These are phyloP conservation scores for Fusarium incarnatum DNA, from an alignment of 2,329 filamentous ascomycete species.

Conservation along the genomic window DNA sequence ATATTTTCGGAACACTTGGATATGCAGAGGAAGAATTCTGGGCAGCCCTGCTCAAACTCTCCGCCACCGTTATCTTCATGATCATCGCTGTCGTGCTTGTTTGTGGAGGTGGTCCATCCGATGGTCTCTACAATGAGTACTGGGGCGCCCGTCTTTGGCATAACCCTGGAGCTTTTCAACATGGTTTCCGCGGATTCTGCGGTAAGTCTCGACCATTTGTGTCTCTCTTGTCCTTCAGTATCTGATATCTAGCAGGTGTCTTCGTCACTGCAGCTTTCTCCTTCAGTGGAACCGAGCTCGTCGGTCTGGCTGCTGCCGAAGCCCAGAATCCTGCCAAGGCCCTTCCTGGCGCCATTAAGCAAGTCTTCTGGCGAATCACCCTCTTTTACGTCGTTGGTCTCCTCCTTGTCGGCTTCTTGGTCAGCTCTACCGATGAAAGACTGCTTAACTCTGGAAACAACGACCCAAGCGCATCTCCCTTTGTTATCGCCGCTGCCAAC, in stretches of 20 bases:
- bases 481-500: slow-evolving; percentile 68
- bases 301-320: slow-evolving; percentile 80
- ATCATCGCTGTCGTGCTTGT: slow-evolving; percentile 70
- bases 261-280: slow-evolving; percentile 77
- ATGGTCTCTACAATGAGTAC: slow-evolving; percentile 58
- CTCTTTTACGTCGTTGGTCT: slow-evolving; percentile 67
- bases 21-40: slow-evolving; percentile 72
- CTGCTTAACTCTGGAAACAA: slow-evolving; percentile 62
- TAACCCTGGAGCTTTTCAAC: slow-evolving; percentile 69
- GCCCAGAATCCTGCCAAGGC: slow-evolving; percentile 76
- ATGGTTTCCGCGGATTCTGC: slow-evolving; percentile 81
- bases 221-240: accelerated
- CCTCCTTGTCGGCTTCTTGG: slow-evolving; percentile 63
- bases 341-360: slow-evolving; percentile 85
- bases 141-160: slow-evolving; percentile 64
- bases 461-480: slow-evolving; percentile 59
- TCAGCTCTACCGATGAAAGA: slow-evolving; percentile 58
- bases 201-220: slow-evolving; percentile 54
- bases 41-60: slow-evolving; percentile 67
- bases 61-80: slow-evolving; percentile 72
- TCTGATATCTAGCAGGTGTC: slow-evolving; percentile 31
- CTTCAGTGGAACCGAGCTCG: slow-evolving; percentile 78
- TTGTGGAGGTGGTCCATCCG: slow-evolving; percentile 68
- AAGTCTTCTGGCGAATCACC: slow-evolving; percentile 72
- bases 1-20: slow-evolving; percentile 67